phyloP scores from a whole-genome alignment of 306 rosid species.

The Morella rubra region DNA sequence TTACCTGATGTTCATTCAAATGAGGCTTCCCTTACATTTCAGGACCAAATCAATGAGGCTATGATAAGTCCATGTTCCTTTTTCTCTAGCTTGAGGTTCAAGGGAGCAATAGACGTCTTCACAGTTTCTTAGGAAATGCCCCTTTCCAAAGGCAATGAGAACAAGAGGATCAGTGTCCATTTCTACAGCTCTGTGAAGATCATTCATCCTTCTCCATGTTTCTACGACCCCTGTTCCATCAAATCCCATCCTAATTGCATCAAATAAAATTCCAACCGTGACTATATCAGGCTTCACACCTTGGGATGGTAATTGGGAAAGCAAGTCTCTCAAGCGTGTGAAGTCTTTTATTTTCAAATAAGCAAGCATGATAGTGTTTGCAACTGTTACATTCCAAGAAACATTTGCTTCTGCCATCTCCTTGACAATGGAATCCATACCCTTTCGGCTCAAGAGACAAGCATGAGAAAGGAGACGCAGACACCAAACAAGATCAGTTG shows the following conservation, averaged over 20 bases:
- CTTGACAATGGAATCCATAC: conserved; percentile 48
- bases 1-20: conserved; percentile 23
- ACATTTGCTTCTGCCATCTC: conserved; percentile 49
- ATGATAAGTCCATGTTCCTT: conserved; percentile 49
- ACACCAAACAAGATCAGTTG: conserved; percentile 58
- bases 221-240: conserved; percentile 46
- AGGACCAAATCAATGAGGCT: conserved; percentile 50
- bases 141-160: conserved; percentile 74
- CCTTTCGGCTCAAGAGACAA: conserved; percentile 61
- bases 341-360: conserved; percentile 75
- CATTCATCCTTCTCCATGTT: conserved; percentile 54
- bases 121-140: conserved; percentile 53
- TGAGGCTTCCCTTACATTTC: conserved; percentile 19
- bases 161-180: conserved; percentile 69
- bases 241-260: conserved; percentile 56
- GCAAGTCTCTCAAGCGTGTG: conserved; percentile 45
- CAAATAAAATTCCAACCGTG: conserved; percentile 58
- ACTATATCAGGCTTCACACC: conserved; percentile 55
- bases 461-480: conserved; percentile 68
- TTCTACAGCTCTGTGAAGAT: conserved; percentile 47
- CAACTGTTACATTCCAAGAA: conserved; percentile 51
- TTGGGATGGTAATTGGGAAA: conserved; percentile 40
- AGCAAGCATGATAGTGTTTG: conserved; percentile 55
- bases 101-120: conserved; percentile 54
- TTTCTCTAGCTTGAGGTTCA: conserved; percentile 46